These are phyloP conservation scores for Endothia cerciana DNA, from an alignment of 2,329 filamentous ascomycete genomes.

Conservation along the genomic window DNA sequence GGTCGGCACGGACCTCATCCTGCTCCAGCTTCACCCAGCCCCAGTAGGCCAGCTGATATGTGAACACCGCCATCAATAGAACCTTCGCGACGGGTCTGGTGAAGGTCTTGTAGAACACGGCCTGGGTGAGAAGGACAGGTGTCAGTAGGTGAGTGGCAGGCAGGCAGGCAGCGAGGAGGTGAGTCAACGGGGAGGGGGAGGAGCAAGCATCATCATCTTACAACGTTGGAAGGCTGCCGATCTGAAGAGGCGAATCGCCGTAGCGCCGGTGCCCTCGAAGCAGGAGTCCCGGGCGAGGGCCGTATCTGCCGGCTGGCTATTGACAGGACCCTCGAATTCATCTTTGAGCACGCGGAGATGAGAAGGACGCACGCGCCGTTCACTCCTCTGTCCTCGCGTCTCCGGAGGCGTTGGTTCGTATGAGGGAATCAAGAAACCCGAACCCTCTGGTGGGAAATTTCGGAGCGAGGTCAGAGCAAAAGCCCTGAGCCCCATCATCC, in stretches of 20 bases:
- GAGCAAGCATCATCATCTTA: constrained; percentile 12
- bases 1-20: constrained; percentile 66
- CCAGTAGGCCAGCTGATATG: constrained; percentile 79
- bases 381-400: not conserved
- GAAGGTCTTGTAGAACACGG: constrained; percentile 75
- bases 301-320: constrained; percentile 22
- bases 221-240: constrained; percentile 25
- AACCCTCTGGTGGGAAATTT: constrained; percentile 7
- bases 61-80: constrained; percentile 74
- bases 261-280: constrained; percentile 16
- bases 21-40: constrained; percentile 75
- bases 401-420: not conserved
- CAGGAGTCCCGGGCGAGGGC: constrained; percentile 4
- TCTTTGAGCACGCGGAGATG: not conserved
- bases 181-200: not conserved
- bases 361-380: not conserved
- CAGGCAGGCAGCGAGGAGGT: not conserved
- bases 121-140: constrained; percentile 42
- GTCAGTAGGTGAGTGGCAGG: constrained; percentile 10
- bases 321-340: constrained; percentile 25
- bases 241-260: constrained; percentile 32
- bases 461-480: not conserved
- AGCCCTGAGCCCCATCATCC: not conserved
- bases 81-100: constrained; percentile 74
- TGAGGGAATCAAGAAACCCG: not conserved